Percentiles rank a stretch among this genome's conserved stretches.
phyloP scores from a whole-genome alignment of 441 rosid genomes.

The Eruca vesicaria region DNA sequence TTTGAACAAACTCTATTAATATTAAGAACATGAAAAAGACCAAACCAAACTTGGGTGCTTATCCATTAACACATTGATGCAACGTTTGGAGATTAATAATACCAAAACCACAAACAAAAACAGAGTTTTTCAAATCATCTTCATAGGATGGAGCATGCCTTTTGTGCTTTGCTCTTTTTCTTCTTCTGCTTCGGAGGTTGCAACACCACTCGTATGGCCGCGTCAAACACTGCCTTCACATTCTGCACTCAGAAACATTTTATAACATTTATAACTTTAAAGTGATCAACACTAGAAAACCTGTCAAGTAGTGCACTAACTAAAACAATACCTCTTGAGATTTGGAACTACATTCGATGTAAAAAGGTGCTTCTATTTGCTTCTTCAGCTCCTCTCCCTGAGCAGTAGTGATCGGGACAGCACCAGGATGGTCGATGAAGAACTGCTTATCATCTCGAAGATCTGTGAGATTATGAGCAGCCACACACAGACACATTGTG shows the following conservation, averaged over 20 bases:
- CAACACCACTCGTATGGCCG: constrained; percentile 71
- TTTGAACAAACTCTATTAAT: constrained; percentile 16
- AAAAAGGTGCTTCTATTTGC: constrained; percentile 51
- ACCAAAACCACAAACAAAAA: constrained; percentile 21
- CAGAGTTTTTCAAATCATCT: constrained; percentile 32
- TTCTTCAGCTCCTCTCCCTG: constrained; percentile 63
- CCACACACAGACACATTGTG: constrained; percentile 3
- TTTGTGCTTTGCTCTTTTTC: constrained; percentile 68
- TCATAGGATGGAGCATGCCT: constrained; percentile 75
- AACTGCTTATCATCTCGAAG: constrained; percentile 44
- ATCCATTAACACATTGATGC: constrained; percentile 20
- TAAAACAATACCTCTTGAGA: constrained; percentile 43
- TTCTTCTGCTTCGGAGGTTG: constrained; percentile 75
- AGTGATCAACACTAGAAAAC: background rate
- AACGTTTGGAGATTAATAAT: constrained; percentile 15
- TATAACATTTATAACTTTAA: background rate
- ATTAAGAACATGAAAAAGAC: constrained; percentile 17
- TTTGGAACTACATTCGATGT: constrained; percentile 65
- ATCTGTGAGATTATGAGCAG: constrained; percentile 16
- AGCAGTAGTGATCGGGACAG: constrained; percentile 37
- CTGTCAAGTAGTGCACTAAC: background rate
- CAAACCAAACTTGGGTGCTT: constrained; percentile 22
- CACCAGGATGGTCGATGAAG: constrained; percentile 43
- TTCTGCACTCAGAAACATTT: constrained; percentile 42
- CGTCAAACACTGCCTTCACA: constrained; percentile 72